phyloP scores from a whole-genome alignment of 2,329 filamentous ascomycete genomes.

The Parastagonospora avenae region DNA sequence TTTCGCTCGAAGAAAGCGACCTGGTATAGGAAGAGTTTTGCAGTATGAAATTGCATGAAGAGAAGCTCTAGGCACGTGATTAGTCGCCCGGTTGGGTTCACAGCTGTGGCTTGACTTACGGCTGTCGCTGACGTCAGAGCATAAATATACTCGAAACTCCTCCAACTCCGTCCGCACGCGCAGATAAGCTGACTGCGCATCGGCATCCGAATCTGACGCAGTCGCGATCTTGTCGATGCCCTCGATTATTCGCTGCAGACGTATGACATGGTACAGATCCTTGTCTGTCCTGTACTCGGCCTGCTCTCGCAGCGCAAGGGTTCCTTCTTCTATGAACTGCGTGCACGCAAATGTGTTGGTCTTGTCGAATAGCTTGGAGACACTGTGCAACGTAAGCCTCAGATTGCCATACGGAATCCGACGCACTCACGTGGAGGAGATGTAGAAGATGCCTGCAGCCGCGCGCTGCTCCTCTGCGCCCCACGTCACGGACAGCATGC shows the following conservation, averaged over 20 bases:
- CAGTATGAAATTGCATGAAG: conserved; percentile 48
- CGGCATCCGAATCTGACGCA: conserved; percentile 20
- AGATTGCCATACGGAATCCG: not conserved
- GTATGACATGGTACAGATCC: conserved; percentile 44
- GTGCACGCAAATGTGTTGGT: conserved; percentile 44
- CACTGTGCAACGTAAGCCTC: conserved; percentile 29
- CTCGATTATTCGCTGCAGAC: conserved; percentile 48
- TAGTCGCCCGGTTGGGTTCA: conserved; percentile 3
- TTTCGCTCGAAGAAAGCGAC: conserved; percentile 43
- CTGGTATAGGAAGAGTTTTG: conserved; percentile 49
- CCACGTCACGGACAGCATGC: conserved; percentile 22
- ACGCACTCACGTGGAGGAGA: conserved; percentile 48
- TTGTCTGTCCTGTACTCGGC: conserved; percentile 42
- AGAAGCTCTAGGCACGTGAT: conserved; percentile 36
- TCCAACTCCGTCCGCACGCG: conserved; percentile 41
- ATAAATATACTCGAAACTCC: conserved; percentile 35
- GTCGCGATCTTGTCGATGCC: conserved; percentile 39
- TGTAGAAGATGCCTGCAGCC: conserved; percentile 51
- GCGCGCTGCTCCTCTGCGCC: conserved; percentile 52
- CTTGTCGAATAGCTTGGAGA: conserved; percentile 47
- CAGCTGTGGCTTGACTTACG: conserved; percentile 26
- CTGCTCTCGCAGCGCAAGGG: conserved; percentile 39
- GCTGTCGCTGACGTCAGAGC: conserved; percentile 33
- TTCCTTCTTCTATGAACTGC: conserved; percentile 46
- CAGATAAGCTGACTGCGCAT: conserved; percentile 38